Evolutionary conservation across 257 asterid genomes (phyloP).

Genomic region (Solanum megistacrolobum): DNA sequence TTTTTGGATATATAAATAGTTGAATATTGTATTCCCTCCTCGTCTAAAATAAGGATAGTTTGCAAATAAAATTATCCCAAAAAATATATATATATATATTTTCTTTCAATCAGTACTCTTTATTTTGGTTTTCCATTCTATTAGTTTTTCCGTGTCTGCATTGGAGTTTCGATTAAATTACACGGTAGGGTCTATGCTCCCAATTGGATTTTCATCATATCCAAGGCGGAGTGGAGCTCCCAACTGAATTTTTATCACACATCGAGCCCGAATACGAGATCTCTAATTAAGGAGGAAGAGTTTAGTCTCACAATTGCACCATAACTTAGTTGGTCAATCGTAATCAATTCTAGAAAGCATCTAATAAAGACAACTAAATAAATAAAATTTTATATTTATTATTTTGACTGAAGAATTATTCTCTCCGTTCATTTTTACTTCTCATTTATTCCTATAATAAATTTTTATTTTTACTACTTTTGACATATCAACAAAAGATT

Average conservation of each 20-base stretch:
- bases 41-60: not conserved
- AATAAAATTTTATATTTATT: too few relatives aligned
- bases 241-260: not conserved
- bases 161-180: rapidly evolving
- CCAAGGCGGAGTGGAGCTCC: rapidly evolving
- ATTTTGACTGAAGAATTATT: too few relatives aligned
- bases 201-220: not conserved
- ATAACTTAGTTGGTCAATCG: not conserved
- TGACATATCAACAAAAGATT: too few relatives aligned
- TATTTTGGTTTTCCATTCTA: not conserved
- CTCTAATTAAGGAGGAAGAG: rapidly evolving
- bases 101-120: not conserved
- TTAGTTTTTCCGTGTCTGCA: not conserved
- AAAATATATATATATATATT: too few relatives aligned
- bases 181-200: not conserved
- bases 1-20: not conserved
- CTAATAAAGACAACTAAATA: not conserved
- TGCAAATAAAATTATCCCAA: not conserved
- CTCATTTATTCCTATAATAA: too few relatives aligned
- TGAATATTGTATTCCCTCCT: not conserved
- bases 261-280: rapidly evolving
- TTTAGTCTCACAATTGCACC: not conserved
- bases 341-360: too few relatives aligned
- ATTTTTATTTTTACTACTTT: too few relatives aligned
- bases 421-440: too few relatives aligned